Conservation (phyloP, 805 yeast species). For the Teunomyces lycoperdinae region DNA sequence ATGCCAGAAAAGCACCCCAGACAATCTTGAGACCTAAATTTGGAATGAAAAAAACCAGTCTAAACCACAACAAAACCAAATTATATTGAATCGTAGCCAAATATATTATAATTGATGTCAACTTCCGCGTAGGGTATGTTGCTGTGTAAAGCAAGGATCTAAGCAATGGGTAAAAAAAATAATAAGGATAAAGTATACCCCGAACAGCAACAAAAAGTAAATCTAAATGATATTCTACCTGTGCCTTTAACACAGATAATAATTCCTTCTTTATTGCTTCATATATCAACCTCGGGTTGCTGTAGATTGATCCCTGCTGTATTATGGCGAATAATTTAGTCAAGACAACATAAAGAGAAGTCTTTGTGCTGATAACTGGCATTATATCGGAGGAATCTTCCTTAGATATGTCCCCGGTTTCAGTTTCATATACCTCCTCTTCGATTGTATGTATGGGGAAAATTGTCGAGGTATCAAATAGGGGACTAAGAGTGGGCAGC, state of each 20-base stretch:
- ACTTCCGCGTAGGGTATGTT: not conserved
- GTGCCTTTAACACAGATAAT: not conserved
- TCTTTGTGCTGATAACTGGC: not conserved
- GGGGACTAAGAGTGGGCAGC: not conserved
- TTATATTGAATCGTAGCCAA: conserved; percentile 16
- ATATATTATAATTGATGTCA: not conserved
- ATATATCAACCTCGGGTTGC: not conserved
- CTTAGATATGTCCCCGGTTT: not conserved
- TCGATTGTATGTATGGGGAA: conserved; percentile 1
- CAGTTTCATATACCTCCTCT: not conserved
- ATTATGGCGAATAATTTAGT: not conserved
- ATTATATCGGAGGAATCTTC: not conserved
- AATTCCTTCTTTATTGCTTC: not conserved
- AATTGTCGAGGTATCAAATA: not conserved
- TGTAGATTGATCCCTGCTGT: conserved; percentile 1
- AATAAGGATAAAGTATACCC: not conserved
- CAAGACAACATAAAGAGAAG: not conserved
- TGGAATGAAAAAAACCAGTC: conserved; percentile 20
- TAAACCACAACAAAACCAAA: conserved; percentile 10
- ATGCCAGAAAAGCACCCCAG: not conserved
- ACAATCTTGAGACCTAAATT: conserved; percentile 13
- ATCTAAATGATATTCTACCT: not conserved
- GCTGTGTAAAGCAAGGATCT: not conserved
- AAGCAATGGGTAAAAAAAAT: not conserved
- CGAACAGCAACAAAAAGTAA: not conserved